Evolutionary conservation across 73 alveolate species (phyloP).

Genomic region (Paramecium primaurelia): DNA sequence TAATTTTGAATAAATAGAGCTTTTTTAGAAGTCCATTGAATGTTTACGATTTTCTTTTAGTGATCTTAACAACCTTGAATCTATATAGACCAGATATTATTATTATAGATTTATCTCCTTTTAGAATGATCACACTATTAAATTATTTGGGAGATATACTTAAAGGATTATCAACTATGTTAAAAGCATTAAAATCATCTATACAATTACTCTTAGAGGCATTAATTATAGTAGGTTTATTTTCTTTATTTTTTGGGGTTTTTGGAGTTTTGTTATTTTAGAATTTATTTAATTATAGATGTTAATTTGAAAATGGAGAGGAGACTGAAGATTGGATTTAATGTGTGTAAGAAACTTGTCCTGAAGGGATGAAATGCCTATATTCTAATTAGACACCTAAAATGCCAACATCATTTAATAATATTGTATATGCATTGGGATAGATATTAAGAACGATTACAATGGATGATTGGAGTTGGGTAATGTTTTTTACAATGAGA

Average conservation of each 20-base stretch:
- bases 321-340: neutral
- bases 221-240: neutral
- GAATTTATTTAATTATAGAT: conserved; percentile 10
- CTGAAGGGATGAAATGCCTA: neutral
- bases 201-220: neutral
- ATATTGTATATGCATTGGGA: neutral
- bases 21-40: neutral
- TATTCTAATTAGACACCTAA: neutral
- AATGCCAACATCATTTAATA: conserved; percentile 4
- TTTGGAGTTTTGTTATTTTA: neutral
- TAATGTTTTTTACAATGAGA: conserved; percentile 1
- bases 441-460: neutral
- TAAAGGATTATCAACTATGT: neutral
- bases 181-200: neutral
- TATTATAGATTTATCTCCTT: neutral
- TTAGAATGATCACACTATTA: neutral
- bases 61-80: neutral
- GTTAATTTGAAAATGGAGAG: neutral
- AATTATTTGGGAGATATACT: neutral
- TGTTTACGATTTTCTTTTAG: neutral
- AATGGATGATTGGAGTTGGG: conserved; percentile 47
- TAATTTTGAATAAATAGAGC: neutral
- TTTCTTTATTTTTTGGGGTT: neutral
- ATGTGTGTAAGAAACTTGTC: neutral
- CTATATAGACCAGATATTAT: neutral